Conservation (phyloP, 2,329 filamentous ascomycete genomes). For the Neofusicoccum laricinum region DNA sequence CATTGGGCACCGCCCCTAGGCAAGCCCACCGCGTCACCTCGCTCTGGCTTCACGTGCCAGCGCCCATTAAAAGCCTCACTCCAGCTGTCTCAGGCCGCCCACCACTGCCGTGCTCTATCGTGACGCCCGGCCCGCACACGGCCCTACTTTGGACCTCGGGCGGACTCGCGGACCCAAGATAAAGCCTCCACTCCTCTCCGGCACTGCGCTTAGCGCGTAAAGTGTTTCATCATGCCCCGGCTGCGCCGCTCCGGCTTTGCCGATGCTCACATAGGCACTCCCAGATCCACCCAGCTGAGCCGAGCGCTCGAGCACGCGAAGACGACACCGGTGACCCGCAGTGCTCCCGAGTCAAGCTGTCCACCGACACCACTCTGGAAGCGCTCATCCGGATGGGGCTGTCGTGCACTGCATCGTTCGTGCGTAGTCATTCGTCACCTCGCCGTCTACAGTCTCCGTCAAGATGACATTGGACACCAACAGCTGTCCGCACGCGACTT, state of each 20-base stretch:
- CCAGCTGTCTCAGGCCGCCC: conserved; percentile 4
- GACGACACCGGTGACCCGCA: not conserved
- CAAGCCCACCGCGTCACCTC: not conserved
- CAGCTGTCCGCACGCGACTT: too few relatives aligned
- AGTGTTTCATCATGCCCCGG: conserved; percentile 3
- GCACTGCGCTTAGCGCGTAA: not conserved
- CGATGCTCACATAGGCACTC: not conserved
- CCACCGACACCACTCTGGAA: too few relatives aligned
- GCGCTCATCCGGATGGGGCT: too few relatives aligned
- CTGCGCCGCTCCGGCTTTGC: not conserved
- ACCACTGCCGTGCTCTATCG: not conserved
- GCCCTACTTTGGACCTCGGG: not conserved
- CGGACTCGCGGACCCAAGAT: not conserved
- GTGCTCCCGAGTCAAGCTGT: too few relatives aligned
- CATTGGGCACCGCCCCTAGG: not conserved
- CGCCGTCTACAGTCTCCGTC: too few relatives aligned
- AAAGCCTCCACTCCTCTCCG: not conserved
- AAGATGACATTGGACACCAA: too few relatives aligned
- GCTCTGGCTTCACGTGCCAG: not conserved
- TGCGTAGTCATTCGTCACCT: too few relatives aligned
- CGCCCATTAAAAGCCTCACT: not conserved
- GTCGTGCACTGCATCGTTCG: too few relatives aligned
- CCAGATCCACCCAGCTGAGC: not conserved
- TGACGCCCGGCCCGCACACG: not conserved
- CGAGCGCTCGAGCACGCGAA: not conserved